These are phyloP conservation scores for Globisporangium okanoganense DNA, from an alignment of 352 stramenopile species.

Conservation along the genomic window DNA sequence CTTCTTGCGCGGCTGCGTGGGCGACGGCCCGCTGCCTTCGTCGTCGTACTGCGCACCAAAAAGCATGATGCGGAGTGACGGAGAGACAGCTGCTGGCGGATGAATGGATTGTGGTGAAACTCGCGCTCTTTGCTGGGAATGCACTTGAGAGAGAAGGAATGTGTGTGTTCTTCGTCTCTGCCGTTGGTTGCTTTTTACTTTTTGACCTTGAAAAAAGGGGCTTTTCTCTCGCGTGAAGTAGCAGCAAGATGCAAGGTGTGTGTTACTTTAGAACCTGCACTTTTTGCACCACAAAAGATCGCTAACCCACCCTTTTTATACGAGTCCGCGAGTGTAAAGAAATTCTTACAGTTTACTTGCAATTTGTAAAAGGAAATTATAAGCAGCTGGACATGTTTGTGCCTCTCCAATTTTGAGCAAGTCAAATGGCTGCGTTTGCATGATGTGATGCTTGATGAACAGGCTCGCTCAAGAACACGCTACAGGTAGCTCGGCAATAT, in stretches of 20 bases:
- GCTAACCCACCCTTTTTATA: background rate
- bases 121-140: background rate
- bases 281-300: background rate
- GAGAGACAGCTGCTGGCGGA: conserved; percentile 1
- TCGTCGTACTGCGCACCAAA: conserved; percentile 56
- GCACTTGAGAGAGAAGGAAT: background rate
- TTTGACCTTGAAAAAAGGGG: background rate
- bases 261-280: background rate
- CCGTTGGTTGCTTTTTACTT: background rate
- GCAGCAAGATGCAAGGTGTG: background rate
- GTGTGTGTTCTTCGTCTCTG: conserved; percentile 7
- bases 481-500: too few species aligned
- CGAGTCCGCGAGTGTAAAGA: too few species aligned
- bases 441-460: too few species aligned
- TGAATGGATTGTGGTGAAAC: background rate
- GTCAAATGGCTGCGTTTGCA: too few species aligned
- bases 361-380: background rate
- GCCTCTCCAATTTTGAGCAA: too few species aligned
- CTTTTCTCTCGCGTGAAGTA: background rate
- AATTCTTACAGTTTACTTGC: too few species aligned
- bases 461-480: too few species aligned
- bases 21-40: conserved; percentile 28
- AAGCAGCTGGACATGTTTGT: background rate
- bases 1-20: conserved; percentile 32
- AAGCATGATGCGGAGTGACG: conserved; percentile 29